Evolutionary conservation across 2,329 filamentous ascomycete species (phyloP), one percentile per base, ranked within the genome.

Genomic region (Fusarium bactridioides): DNA sequence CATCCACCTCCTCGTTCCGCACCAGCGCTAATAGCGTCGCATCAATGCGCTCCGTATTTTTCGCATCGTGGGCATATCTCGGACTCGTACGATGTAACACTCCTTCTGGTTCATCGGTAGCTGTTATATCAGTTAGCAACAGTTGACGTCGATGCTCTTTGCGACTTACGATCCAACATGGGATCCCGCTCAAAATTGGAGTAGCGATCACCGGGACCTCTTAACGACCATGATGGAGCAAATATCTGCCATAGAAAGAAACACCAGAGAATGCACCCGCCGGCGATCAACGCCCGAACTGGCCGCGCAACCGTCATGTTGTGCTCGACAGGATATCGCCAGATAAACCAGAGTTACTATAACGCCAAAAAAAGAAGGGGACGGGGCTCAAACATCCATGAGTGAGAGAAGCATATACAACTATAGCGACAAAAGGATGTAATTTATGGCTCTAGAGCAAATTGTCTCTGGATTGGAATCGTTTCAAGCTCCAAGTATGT

Each of bases 21-120:
- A 99, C 96, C 41, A 99, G 89, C 27, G 94, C 93, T 74, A 99
- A 88, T 64, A 99, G 87, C 8, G 96, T 98, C 66, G 96, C 96
- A 81, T 97, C 96, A 82, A 97, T 96, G 79, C 96, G 93, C 74
- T 92, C 91, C 58, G 92, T 93, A 70, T 94, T 89, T 57, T 88
- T 85, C 78, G 92, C 91, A 78, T 94, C 89, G 58, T 93, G 90
- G 58, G 90, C 89, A 82, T 98, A 98, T 78, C 92, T 92, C 74
- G 93, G 86, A 61, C 91, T 91, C 38, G 92, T 90, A 81, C 94
- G 90, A 78, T 88, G 90, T 74, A 98, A 85, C 19, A 89, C 85
- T 58, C 94, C 95, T 71, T 92, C 89, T 27, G 95, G 95, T 82
- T 98, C 95, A 72, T 90, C 91, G 38, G 93, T 96, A 48, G 89